Conservation (phyloP, 2,329 filamentous ascomycete species). For the Dothideomycetes sp. region DNA sequence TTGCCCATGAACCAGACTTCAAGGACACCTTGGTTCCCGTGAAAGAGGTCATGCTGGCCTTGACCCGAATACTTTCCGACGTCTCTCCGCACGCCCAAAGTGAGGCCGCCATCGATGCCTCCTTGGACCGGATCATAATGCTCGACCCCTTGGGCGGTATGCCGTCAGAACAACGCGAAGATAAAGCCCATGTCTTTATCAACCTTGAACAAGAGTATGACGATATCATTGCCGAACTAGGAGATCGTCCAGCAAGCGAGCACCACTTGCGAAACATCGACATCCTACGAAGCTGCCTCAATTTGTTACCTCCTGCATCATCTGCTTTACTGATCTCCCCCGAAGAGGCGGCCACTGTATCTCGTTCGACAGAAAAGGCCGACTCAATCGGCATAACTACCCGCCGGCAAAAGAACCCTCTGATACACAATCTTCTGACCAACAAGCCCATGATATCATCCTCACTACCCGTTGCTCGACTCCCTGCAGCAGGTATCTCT, state of each 20-base stretch:
- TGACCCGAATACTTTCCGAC: constrained; percentile 67
- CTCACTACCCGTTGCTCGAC: constrained; percentile 66
- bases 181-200: constrained; percentile 68
- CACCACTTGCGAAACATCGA: constrained; percentile 61
- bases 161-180: constrained; percentile 51
- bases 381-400: constrained; percentile 37
- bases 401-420: constrained; percentile 60
- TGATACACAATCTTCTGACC: constrained; percentile 92
- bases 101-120: constrained; percentile 30
- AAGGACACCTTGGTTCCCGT: constrained; percentile 40
- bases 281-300: constrained; percentile 58
- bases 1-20: constrained; percentile 46
- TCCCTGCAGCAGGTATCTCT: constrained; percentile 29
- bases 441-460: constrained; percentile 90
- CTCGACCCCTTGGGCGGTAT: constrained; percentile 81
- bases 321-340: constrained; percentile 87
- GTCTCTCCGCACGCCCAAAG: constrained; percentile 29
- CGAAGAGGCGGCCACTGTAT: constrained; percentile 60
- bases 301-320: constrained; percentile 68
- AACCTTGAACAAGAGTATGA: constrained; percentile 87
- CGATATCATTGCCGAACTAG: constrained; percentile 48
- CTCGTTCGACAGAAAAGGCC: constrained; percentile 14
- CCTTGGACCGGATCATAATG: constrained; percentile 76
- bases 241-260: constrained; percentile 13
- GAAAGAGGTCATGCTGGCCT: constrained; percentile 60